Percentiles rank a stretch among this genome's conserved stretches.
Evolutionary conservation across 2,329 filamentous ascomycete species (phyloP).

Genomic region (Sclerotinia nivalis): DNA sequence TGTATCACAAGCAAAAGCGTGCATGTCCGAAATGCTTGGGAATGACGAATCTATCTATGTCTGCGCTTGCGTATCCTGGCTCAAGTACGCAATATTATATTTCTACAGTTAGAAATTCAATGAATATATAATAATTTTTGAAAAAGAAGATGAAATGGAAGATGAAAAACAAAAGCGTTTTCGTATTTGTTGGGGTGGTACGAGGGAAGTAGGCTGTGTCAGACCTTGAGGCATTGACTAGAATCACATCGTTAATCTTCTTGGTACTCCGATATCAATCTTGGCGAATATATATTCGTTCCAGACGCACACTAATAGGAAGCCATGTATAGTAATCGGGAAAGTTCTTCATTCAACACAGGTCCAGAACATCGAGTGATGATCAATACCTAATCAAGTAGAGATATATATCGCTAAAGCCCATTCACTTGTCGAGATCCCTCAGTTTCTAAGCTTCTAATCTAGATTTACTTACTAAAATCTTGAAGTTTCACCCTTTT

Average conservation of each 20-base stretch:
- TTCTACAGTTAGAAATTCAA: neutral
- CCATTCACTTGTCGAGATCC: neutral
- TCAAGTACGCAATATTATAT: neutral
- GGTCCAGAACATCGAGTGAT: neutral
- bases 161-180: too few relatives aligned
- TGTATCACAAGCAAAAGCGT: neutral
- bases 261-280: neutral
- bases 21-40: neutral
- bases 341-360: neutral
- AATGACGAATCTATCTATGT: neutral
- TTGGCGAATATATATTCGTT: too few relatives aligned
- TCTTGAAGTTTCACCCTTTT: neutral
- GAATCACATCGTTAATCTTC: neutral
- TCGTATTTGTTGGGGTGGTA: too few relatives aligned
- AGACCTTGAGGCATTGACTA: too few relatives aligned
- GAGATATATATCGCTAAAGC: neutral
- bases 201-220: too few relatives aligned
- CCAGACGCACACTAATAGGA: neutral
- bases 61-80: neutral
- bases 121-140: too few relatives aligned
- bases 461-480: neutral
- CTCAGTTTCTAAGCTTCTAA: neutral
- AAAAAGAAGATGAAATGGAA: too few relatives aligned
- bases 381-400: neutral
- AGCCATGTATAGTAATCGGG: neutral